Conservation (phyloP, 805 yeast species). For the Kazachstania taianensis region DNA sequence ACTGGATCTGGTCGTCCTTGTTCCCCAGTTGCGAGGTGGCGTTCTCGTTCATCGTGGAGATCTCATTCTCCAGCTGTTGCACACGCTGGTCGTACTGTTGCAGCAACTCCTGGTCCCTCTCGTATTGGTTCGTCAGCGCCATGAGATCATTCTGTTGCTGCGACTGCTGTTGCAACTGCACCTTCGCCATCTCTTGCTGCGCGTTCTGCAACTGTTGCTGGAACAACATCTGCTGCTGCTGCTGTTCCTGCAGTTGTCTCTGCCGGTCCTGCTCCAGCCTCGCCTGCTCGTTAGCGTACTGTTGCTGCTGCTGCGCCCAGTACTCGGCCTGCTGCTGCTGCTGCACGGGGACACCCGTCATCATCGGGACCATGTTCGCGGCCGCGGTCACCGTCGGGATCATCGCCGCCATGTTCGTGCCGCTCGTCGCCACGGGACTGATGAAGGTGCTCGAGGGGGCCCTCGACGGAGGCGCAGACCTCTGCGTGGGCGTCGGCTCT, state of each 20-base stretch:
- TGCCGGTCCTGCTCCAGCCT: slow-evolving; percentile 63
- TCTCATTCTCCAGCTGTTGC: slow-evolving; percentile 67
- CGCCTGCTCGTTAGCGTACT: slow-evolving; percentile 57
- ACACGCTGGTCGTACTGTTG: slow-evolving; percentile 85
- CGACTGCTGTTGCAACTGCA: slow-evolving; percentile 46
- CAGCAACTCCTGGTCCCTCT: slow-evolving; percentile 71
- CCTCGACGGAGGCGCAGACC: not conserved
- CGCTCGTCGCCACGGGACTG: slow-evolving; percentile 1
- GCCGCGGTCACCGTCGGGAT: slow-evolving; percentile 16
- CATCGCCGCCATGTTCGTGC: slow-evolving; percentile 5
- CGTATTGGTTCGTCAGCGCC: slow-evolving; percentile 68
- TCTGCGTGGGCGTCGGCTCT: slow-evolving; percentile 1
- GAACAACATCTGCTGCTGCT: slow-evolving; percentile 45
- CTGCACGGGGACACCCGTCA: slow-evolving; percentile 17
- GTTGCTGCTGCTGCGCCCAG: slow-evolving; percentile 36
- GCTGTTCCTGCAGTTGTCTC: slow-evolving; percentile 51
- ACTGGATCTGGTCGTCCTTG: slow-evolving; percentile 61
- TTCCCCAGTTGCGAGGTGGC: slow-evolving; percentile 65
- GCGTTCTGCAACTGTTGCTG: slow-evolving; percentile 56
- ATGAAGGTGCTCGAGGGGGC: not conserved
- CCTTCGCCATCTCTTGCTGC: slow-evolving; percentile 45
- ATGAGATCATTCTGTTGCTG: slow-evolving; percentile 73
- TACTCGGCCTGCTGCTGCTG: slow-evolving; percentile 15
- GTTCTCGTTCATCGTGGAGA: slow-evolving; percentile 47
- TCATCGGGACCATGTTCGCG: slow-evolving; percentile 31